A percentile compares a stretch with the other conserved stretches of the same genome.
Evolutionary conservation across 106 monocot species (phyloP).

Genomic region (Apostasia shenzhenica): DNA sequence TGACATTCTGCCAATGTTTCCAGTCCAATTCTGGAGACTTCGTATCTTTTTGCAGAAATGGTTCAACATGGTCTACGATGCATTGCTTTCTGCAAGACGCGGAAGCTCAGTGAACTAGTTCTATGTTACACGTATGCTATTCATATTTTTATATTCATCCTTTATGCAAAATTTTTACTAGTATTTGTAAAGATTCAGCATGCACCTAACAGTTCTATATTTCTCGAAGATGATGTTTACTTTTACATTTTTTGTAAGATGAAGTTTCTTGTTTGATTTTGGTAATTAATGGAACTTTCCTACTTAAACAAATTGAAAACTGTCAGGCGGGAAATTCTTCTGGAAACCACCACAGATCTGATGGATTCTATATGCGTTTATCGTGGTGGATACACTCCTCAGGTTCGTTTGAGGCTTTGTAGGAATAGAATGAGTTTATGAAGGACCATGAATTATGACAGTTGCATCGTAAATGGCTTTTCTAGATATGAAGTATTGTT

Average conservation of each 20-base stretch:
- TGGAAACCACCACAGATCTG: slow-evolving; percentile 42
- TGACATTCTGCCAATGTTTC: slow-evolving; percentile 9
- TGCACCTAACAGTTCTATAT: no score
- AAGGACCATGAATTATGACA: no score
- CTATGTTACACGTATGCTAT: slow-evolving; percentile 70
- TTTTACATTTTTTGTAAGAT: background rate
- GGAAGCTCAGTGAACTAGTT: slow-evolving; percentile 86
- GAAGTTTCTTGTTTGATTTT: background rate
- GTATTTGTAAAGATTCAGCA: no score
- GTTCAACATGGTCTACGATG: slow-evolving; percentile 92
- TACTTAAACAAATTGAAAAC: no score
- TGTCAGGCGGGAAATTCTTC: slow-evolving; percentile 80
- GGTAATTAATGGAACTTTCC: background rate
- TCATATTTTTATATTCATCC: background rate
- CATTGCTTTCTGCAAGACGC: slow-evolving; percentile 93
- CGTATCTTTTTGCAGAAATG: slow-evolving; percentile 87
- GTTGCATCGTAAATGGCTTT: no score
- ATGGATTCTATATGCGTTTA: slow-evolving; percentile 68
- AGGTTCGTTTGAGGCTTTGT: slow-evolving; percentile 29
- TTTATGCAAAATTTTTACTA: no score
- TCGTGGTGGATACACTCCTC: slow-evolving; percentile 81
- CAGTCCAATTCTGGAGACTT: slow-evolving; percentile 81
- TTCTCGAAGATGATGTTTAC: background rate
- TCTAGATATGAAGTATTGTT: no score
- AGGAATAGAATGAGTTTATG: no score